A percentile compares a stretch with the other conserved stretches of the same genome.
phyloP scores from a whole-genome alignment of 208 protist species.

The Wallacemonas collosoma region DNA sequence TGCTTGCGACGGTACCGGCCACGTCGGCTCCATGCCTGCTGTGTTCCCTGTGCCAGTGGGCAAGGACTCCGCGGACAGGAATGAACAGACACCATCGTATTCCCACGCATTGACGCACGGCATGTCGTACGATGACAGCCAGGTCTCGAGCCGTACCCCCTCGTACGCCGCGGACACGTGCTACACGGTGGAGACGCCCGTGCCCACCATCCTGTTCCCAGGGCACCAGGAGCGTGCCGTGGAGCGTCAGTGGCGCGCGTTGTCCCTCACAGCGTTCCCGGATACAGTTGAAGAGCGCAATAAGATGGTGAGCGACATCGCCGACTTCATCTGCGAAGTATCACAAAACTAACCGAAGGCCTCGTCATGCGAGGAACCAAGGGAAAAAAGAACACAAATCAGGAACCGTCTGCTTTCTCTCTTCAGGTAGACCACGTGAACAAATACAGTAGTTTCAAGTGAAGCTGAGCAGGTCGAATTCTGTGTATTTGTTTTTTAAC shows the following conservation, averaged over 20 bases:
- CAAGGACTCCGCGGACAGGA: background rate
- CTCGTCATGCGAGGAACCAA: background rate
- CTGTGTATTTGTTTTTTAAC: too few relatives aligned
- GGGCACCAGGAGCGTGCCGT: background rate
- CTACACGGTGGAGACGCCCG: background rate
- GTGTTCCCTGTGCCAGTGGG: background rate
- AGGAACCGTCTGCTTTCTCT: too few relatives aligned
- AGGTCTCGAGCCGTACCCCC: background rate
- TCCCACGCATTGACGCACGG: background rate
- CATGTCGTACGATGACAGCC: background rate
- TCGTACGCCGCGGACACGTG: background rate
- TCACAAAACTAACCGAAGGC: background rate
- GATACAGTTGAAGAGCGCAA: background rate
- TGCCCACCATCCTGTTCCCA: background rate
- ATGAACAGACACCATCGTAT: background rate
- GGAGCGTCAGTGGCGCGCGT: background rate
- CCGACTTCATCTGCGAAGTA: constrained; percentile 9
- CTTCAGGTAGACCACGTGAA: too few relatives aligned
- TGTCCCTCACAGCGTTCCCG: too few relatives aligned
- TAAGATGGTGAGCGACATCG: background rate
- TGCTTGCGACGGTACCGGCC: background rate
- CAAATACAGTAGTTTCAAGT: too few relatives aligned
- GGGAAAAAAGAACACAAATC: background rate
- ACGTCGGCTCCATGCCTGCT: background rate
- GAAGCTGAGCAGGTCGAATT: too few relatives aligned